Evolutionary conservation across 1,139 yeast species (phyloP).

Genomic region (Casaregolazyma suthepensis): DNA sequence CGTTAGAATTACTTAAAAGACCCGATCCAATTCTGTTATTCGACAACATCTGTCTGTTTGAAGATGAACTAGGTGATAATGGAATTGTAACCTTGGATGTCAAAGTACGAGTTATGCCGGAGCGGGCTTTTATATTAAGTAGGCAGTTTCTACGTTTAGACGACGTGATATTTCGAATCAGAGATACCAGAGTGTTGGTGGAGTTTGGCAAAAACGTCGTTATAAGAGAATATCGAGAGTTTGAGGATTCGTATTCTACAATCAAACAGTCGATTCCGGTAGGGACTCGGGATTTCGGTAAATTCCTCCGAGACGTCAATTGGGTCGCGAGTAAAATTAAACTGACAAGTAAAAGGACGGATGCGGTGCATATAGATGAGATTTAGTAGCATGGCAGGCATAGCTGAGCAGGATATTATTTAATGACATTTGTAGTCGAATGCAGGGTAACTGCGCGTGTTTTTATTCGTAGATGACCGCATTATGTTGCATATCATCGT

Average conservation of each 20-base stretch:
- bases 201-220: slow-evolving; percentile 65
- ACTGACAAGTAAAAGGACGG: slow-evolving; percentile 28
- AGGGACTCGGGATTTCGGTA: slow-evolving; percentile 61
- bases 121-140: slow-evolving; percentile 63
- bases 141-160: slow-evolving; percentile 85
- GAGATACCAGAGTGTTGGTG: slow-evolving; percentile 78
- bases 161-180: slow-evolving; percentile 72
- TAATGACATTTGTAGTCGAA: too few species aligned
- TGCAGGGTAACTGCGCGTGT: too few species aligned
- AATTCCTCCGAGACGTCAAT: slow-evolving; percentile 67
- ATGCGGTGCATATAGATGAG: slow-evolving; percentile 23
- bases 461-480: too few species aligned
- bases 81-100: slow-evolving; percentile 76
- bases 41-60: slow-evolving; percentile 83
- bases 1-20: slow-evolving; percentile 58
- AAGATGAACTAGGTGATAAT: slow-evolving; percentile 94
- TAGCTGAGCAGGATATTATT: too few species aligned
- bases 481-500: too few species aligned
- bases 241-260: slow-evolving; percentile 59
- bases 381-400: too few species aligned
- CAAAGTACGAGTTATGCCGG: slow-evolving; percentile 85
- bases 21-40: slow-evolving; percentile 86
- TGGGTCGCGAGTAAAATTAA: slow-evolving; percentile 65
- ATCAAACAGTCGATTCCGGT: slow-evolving; percentile 44
- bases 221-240: slow-evolving; percentile 70